These are phyloP conservation scores for Drechslerella coelobrocha DNA, from an alignment of 2,329 filamentous ascomycete genomes.

Conservation along the genomic window DNA sequence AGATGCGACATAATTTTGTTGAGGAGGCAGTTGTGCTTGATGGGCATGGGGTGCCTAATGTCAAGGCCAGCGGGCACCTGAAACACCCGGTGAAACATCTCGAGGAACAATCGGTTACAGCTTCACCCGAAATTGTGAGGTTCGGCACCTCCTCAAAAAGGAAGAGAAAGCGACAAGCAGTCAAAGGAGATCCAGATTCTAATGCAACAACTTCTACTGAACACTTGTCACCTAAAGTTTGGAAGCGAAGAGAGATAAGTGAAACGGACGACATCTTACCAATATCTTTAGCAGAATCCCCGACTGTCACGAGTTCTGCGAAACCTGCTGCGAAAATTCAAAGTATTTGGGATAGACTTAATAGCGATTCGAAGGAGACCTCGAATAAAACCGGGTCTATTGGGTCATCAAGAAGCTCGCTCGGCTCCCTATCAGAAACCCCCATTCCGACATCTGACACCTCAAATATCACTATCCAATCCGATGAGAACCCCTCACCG, in stretches of 20 bases:
- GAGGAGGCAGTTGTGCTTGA: conserved; percentile 36
- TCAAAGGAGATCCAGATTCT: background rate
- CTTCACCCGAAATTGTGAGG: background rate
- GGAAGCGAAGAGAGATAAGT: background rate
- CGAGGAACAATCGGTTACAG: background rate
- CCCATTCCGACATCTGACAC: conserved; percentile 12
- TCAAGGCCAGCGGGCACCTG: background rate
- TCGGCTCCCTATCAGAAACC: conserved; percentile 13
- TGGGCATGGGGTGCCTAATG: too few relatives aligned
- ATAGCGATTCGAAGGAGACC: conserved; percentile 8
- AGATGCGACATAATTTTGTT: conserved; percentile 14
- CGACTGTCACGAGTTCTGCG: background rate
- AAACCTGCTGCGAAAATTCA: conserved; percentile 19
- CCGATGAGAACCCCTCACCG: conserved; percentile 17
- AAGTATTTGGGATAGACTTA: conserved; percentile 40
- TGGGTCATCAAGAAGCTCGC: conserved; percentile 24
- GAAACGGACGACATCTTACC: conserved; percentile 13
- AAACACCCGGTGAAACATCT: background rate
- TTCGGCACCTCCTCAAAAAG: conserved; percentile 4
- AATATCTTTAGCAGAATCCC: conserved; percentile 9
- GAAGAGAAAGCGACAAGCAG: conserved; percentile 5
- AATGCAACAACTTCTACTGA: background rate
- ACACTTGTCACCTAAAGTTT: background rate
- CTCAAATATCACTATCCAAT: conserved; percentile 22
- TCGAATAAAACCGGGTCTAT: conserved; percentile 8